Evolutionary conservation across 176 grass and related monocot genomes (phyloP).

Genomic region (Eleusine indica): DNA sequence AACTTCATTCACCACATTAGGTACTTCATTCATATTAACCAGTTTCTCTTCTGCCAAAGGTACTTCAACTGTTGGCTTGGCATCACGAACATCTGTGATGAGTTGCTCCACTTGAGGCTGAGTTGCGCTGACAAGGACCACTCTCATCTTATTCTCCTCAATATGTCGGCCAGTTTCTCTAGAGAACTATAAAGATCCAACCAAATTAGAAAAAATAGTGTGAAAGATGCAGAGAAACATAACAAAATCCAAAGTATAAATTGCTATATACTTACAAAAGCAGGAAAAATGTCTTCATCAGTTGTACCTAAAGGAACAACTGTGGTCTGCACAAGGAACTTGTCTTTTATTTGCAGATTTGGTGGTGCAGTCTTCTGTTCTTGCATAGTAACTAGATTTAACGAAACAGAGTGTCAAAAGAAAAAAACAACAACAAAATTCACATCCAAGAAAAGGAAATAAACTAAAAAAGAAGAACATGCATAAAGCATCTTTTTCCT

Average conservation of each 20-base stretch:
- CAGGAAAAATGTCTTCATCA: constrained; percentile 77
- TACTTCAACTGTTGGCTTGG: constrained; percentile 27
- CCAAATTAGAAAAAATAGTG: constrained; percentile 6
- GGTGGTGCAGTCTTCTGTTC: constrained; percentile 57
- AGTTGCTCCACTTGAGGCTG: constrained; percentile 39
- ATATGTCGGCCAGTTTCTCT: constrained; percentile 74
- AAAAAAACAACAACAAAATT: neutral
- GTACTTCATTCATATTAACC: constrained; percentile 41
- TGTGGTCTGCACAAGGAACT: constrained; percentile 85
- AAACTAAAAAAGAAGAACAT: neutral
- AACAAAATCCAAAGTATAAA: constrained; percentile 8
- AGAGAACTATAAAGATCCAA: constrained; percentile 65
- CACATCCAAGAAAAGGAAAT: neutral
- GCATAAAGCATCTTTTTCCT: neutral
- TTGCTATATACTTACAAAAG: constrained; percentile 67
- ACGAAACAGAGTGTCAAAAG: constrained; percentile 28
- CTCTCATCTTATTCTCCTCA: constrained; percentile 83
- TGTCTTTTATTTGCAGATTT: constrained; percentile 84
- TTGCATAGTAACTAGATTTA: constrained; percentile 86
- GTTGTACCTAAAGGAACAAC: constrained; percentile 68
- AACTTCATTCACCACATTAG: constrained; percentile 43
- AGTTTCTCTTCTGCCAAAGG: constrained; percentile 34
- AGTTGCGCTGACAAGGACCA: constrained; percentile 61
- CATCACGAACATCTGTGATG: constrained; percentile 26
- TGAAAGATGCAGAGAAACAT: constrained; percentile 23